Conservation (phyloP, 306 rosid species). For the Prunus mume region DNA sequence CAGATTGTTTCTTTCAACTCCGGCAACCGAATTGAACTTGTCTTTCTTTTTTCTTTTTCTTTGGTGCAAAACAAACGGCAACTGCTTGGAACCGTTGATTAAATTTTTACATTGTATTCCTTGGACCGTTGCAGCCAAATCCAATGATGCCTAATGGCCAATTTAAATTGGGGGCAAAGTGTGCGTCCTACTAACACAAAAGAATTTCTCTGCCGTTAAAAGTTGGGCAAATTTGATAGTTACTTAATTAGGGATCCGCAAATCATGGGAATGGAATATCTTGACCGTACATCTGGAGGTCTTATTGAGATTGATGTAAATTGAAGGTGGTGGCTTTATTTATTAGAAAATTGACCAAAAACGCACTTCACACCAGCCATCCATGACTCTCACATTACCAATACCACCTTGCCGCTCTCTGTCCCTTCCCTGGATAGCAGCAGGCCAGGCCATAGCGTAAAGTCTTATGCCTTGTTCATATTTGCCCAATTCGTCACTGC, state of each 20-base stretch:
- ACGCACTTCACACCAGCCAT: neutral
- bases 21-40: neutral
- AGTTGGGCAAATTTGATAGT: neutral
- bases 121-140: neutral
- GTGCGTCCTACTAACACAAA: neutral
- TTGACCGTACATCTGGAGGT: slow-evolving; percentile 4
- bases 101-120: neutral
- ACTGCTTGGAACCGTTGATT: neutral
- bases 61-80: neutral
- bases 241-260: slow-evolving; percentile 12
- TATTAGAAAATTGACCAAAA: neutral
- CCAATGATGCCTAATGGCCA: neutral
- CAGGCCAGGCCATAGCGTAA: slow-evolving; percentile 4
- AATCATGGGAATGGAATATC: slow-evolving; percentile 23
- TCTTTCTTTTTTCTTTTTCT: neutral
- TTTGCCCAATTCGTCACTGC: slow-evolving; percentile 17
- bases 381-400: neutral
- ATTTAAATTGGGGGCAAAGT: neutral
- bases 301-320: slow-evolving; percentile 15
- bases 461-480: neutral
- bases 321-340: neutral
- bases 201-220: neutral
- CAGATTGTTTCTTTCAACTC: neutral
- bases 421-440: slow-evolving; percentile 10
- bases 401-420: neutral